Percentiles rank a stretch among this genome's conserved stretches.
Conservation (phyloP, 805 yeast species). For the Ogataea henricii region DNA sequence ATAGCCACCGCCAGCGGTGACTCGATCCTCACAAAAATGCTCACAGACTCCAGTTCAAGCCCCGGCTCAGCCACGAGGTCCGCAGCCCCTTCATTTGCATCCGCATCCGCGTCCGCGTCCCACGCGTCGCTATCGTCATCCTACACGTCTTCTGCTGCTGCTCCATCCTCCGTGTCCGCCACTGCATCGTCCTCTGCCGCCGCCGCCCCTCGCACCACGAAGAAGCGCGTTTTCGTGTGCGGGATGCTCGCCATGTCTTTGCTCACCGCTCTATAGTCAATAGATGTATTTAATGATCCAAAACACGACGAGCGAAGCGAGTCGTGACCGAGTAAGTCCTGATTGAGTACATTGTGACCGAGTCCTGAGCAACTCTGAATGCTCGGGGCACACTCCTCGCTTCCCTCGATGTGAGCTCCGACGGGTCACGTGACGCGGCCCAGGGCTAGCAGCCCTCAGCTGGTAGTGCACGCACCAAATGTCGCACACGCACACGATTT, state of each 20-base stretch:
- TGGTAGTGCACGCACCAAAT: constrained; percentile 1
- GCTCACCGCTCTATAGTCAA: background rate
- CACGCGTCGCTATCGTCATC: background rate
- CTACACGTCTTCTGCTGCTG: background rate
- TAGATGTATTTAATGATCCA: background rate
- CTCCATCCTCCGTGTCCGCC: too few relatives aligned
- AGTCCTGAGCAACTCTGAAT: too few relatives aligned
- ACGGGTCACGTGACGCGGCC: constrained; percentile 13
- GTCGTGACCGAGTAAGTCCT: too few relatives aligned
- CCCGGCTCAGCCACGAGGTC: background rate
- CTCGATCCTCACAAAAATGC: background rate
- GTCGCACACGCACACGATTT: background rate
- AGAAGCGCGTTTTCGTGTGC: constrained; percentile 9
- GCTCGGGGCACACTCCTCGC: too few relatives aligned
- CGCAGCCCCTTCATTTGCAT: background rate
- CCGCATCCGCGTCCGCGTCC: background rate
- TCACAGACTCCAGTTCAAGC: background rate
- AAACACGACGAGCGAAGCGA: background rate
- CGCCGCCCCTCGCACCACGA: constrained; percentile 4
- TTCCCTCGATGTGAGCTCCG: too few relatives aligned
- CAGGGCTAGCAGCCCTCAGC: constrained; percentile 6
- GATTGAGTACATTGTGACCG: too few relatives aligned
- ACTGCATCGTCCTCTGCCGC: background rate
- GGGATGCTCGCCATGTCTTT: constrained; percentile 6
- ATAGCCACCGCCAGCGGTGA: constrained; percentile 11